Evolutionary conservation across 768 basidiomycete species (phyloP), one percentile per base, ranked within the genome.

Genomic region (Lactifluus piperatus): DNA sequence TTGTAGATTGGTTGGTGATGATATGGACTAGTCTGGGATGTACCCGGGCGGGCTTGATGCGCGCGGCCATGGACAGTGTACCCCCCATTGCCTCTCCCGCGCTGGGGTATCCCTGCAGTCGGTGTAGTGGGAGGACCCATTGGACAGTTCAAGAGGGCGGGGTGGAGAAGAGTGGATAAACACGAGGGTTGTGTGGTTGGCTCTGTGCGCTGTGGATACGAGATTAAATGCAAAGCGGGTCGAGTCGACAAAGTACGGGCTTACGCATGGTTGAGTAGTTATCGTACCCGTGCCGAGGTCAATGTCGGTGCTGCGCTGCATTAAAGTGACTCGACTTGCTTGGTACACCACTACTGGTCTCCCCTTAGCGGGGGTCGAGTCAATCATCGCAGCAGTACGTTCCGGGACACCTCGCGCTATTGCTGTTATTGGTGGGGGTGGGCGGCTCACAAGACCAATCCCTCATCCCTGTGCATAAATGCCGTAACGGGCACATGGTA

Each of bases 101-200:
- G 44, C 22, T 44, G 54, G 6, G 29, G 29, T 10, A 51, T 18
- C n/a, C 59, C 59, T 14, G 59, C 54, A 13, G 34, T 56, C n/a
- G 59, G 59, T 39, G 59, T n/a, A 5, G 48, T 16, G 27, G 59
- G 59, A 39, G 59, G 59, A 0, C 54, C 59, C 59, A 60, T 60
- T 29, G 8, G 13, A 46, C 22, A 1, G 11, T 30, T 36, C 26
- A 4, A 24, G 16, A 10, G 53, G 22, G n/a, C 4, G 18, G 29
- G 26, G 24, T 11, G 34, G 3, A 32, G 22, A 11, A 11, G 11
- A 4, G 22, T 16, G n/a, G 14, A 18, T 16, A 20, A 27, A 27
- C 10, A 58, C 34, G 43, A 18, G 44, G 32, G 24, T 6, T 37
- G 0, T 47, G 39, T 30, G 29, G 26, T 46, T 53, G 58, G 49